Evolutionary conservation across 1,139 yeast species (phyloP).

Genomic region (Taiozyma onychis): DNA sequence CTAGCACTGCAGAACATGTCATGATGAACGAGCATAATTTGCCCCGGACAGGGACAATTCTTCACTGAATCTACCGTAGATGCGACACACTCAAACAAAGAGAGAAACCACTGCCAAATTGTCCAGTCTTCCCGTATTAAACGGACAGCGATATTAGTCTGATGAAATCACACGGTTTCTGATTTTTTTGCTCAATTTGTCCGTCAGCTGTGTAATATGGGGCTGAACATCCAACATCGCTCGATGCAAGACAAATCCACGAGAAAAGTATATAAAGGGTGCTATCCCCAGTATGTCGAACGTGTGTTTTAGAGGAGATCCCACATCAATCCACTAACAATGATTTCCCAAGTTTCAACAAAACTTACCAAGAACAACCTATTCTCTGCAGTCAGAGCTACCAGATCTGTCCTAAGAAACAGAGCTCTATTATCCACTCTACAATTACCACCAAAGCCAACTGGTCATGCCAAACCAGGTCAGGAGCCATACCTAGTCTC

Average conservation of each 20-base stretch:
- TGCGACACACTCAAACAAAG: no score
- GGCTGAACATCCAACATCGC: not conserved
- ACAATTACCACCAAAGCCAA: conserved; percentile 32
- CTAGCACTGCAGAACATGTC: not conserved
- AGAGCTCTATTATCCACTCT: conserved; percentile 12
- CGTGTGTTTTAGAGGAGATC: not conserved
- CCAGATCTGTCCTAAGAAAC: conserved; percentile 2
- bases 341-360: conserved; percentile 3
- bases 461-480: conserved; percentile 32
- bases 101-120: not conserved
- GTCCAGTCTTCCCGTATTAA: not conserved
- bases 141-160: not conserved
- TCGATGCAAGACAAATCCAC: not conserved
- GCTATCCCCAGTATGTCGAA: not conserved
- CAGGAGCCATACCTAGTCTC: conserved; percentile 46
- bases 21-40: not conserved
- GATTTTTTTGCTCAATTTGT: not conserved
- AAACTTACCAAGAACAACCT: conserved; percentile 3
- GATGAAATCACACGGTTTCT: not conserved
- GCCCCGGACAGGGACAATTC: not conserved
- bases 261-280: not conserved
- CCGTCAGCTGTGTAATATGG: not conserved
- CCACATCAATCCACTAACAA: not conserved
- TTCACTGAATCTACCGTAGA: no score
- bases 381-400: conserved; percentile 1